These are phyloP conservation scores for Serendipita sp. DNA, from an alignment of 768 basidiomycete genomes.

Conservation along the genomic window DNA sequence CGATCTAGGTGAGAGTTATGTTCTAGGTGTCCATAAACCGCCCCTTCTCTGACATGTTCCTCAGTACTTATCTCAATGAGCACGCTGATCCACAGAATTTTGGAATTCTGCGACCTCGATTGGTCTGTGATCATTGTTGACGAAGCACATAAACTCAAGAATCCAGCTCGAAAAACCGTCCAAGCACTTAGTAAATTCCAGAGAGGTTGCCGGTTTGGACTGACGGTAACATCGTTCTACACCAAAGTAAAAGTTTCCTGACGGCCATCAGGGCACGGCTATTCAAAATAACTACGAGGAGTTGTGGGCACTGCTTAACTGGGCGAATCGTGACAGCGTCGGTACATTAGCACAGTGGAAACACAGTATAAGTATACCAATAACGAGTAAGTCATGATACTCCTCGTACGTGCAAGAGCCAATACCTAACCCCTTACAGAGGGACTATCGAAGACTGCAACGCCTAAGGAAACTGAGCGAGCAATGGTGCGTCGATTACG, in stretches of 20 bases:
- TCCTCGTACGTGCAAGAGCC: neutral
- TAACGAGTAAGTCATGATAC: constrained; percentile 11
- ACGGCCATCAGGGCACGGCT: constrained; percentile 24
- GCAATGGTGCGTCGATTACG: constrained; percentile 17
- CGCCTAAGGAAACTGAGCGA: constrained; percentile 42
- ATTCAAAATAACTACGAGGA: constrained; percentile 84
- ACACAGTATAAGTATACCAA: constrained; percentile 31
- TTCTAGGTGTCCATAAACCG: neutral
- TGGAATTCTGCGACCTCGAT: constrained; percentile 51
- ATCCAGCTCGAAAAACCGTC: constrained; percentile 48
- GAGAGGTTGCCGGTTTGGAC: constrained; percentile 58
- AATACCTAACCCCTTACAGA: constrained; percentile 32
- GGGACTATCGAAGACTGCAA: constrained; percentile 53
- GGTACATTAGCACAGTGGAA: constrained; percentile 69
- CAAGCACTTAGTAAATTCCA: constrained; percentile 54
- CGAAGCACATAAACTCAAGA: constrained; percentile 85
- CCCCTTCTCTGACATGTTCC: neutral
- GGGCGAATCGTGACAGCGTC: constrained; percentile 70
- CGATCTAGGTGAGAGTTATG: constrained; percentile 52
- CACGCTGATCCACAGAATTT: constrained; percentile 45
- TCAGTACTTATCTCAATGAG: constrained; percentile 75
- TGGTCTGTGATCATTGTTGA: constrained; percentile 71
- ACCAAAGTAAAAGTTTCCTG: constrained; percentile 12
- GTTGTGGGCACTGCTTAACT: constrained; percentile 83
- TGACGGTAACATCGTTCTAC: constrained; percentile 49